phyloP scores from a whole-genome alignment of 495 filamentous ascomycete species.

The Lasiosphaeria miniovina region DNA sequence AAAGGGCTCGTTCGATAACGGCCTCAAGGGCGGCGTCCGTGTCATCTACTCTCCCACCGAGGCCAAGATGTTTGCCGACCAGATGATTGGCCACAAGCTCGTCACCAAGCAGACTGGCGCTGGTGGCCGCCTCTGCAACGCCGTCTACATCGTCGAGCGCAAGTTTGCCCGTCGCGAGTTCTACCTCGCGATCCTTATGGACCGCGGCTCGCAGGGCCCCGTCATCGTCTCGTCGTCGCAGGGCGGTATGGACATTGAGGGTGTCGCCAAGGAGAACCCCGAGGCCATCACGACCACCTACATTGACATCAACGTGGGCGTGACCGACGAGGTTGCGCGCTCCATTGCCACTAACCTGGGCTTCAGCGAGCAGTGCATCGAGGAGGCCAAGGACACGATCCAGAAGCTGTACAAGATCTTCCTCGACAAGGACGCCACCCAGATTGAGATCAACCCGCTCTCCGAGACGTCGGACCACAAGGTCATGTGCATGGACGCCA shows the following conservation, averaged over 20 bases:
- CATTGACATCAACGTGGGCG: constrained; percentile 90
- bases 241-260: constrained; percentile 98
- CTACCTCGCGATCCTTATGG: constrained; percentile 97
- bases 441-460: constrained; percentile 99
- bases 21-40: constrained; percentile 95
- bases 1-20: constrained; percentile 96
- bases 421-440: constrained; percentile 95
- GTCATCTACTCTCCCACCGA: constrained; percentile 87
- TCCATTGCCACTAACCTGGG: constrained; percentile 89
- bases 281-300: constrained; percentile 90
- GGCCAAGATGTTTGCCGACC: constrained; percentile 95
- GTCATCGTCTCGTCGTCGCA: constrained; percentile 97
- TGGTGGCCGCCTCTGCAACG: constrained; percentile 83
- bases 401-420: constrained; percentile 99
- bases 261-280: constrained; percentile 94
- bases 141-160: constrained; percentile 98
- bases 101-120: constrained; percentile 99
- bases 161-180: constrained; percentile 99
- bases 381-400: constrained; percentile 90
- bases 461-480: constrained; percentile 96
- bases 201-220: constrained; percentile 84
- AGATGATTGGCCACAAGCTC: constrained; percentile 99
- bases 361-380: constrained; percentile 94
- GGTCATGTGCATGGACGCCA: constrained; percentile 98
- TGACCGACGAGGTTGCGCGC: constrained; percentile 90